Conservation (phyloP, 352 stramenopile species). For the Globisporangium orthogonon region DNA sequence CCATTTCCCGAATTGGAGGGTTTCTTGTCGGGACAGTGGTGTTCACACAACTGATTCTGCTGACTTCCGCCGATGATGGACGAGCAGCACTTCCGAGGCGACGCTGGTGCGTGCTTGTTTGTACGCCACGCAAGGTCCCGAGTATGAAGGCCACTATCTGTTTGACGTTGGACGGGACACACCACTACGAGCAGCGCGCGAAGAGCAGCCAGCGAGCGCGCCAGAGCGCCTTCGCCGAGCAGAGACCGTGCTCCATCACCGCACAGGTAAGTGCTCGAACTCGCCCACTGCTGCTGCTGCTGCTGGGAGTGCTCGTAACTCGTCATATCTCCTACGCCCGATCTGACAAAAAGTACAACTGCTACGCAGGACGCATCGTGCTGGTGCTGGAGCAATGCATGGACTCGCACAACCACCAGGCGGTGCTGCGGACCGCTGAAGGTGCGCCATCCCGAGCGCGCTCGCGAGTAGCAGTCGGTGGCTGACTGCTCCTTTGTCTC, state of each 20-base stretch:
- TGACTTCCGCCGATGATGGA: background rate
- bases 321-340: too few relatives aligned
- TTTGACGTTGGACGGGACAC: too few relatives aligned
- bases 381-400: conserved; percentile 78
- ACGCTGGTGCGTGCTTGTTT: background rate
- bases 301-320: background rate
- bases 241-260: conserved; percentile 57
- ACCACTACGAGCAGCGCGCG: background rate
- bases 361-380: conserved; percentile 34
- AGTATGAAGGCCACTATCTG: background rate
- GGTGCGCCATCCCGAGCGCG: conserved; percentile 15
- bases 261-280: conserved; percentile 25
- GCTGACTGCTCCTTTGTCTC: background rate
- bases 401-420: conserved; percentile 85
- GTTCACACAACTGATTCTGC: too few relatives aligned
- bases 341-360: too few relatives aligned
- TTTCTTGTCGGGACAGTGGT: background rate
- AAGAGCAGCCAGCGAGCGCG: conserved; percentile 9
- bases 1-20: conserved; percentile 1
- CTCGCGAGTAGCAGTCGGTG: conserved; percentile 3
- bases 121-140: too few relatives aligned
- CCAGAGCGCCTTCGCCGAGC: conserved; percentile 59
- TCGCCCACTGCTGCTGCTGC: too few relatives aligned
- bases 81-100: background rate
- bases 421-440: conserved; percentile 90